Evolutionary conservation across 495 filamentous ascomycete genomes (phyloP).

Genomic region (Pyronema domesticum): DNA sequence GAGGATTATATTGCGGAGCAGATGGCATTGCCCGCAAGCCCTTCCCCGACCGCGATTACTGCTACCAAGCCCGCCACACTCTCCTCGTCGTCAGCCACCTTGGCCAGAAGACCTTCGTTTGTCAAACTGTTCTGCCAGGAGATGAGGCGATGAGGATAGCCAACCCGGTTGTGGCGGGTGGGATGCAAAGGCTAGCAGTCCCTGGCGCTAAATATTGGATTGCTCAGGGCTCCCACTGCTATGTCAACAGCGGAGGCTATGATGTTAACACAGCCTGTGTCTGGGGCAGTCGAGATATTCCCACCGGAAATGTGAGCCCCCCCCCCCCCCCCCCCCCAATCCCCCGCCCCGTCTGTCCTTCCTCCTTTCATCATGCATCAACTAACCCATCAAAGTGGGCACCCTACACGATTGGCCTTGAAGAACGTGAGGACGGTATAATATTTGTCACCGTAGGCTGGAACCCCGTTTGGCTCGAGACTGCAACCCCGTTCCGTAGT

Average conservation of each 20-base stretch:
- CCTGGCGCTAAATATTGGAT: constrained; percentile 52
- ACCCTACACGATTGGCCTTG: constrained; percentile 56
- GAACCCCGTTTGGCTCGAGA: constrained; percentile 52
- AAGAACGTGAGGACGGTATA: constrained; percentile 41
- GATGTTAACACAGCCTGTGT: constrained; percentile 40
- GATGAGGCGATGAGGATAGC: constrained; percentile 73
- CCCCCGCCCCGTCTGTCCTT: too few relatives aligned
- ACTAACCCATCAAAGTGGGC: constrained; percentile 35
- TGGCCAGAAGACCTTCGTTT: constrained; percentile 44
- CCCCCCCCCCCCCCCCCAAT: too few relatives aligned
- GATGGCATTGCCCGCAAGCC: constrained; percentile 47
- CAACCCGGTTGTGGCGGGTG: constrained; percentile 30
- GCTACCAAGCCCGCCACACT: constrained; percentile 45
- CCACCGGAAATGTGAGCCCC: constrained; percentile 40
- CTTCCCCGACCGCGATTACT: constrained; percentile 47
- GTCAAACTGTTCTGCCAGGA: constrained; percentile 61
- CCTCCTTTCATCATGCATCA: too few relatives aligned
- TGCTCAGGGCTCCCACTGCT: constrained; percentile 51
- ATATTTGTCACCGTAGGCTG: constrained; percentile 58
- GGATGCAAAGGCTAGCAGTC: constrained; percentile 41
- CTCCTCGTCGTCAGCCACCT: constrained; percentile 46
- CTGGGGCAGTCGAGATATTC: constrained; percentile 45
- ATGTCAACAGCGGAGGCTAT: constrained; percentile 55
- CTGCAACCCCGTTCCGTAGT: constrained; percentile 34
- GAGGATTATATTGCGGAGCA: constrained; percentile 52